These are phyloP conservation scores for Lotmaria passim DNA, from an alignment of 208 protist species.

Conservation along the genomic window DNA sequence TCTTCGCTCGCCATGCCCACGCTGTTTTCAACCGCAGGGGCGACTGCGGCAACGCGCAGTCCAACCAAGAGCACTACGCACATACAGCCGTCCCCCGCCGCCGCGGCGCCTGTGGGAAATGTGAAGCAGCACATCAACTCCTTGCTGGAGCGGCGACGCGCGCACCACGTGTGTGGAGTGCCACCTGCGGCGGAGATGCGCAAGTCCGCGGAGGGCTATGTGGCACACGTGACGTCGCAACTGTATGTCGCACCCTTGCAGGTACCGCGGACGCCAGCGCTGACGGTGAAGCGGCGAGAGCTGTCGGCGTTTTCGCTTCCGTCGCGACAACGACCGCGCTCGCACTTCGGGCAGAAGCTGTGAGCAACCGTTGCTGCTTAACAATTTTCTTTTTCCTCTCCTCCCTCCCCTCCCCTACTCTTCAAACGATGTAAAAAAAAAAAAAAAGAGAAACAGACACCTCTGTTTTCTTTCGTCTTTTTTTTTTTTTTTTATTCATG, in stretches of 20 bases:
- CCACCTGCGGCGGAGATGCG: constrained; percentile 7
- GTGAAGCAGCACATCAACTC: constrained; percentile 18
- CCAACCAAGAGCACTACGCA: not conserved
- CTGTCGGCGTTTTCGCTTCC: not conserved
- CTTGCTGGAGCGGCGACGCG: constrained; percentile 12
- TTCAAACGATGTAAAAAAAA: constrained; percentile 14
- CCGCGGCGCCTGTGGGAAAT: not conserved
- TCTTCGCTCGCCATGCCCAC: constrained; percentile 8
- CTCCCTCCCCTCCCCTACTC: too few relatives aligned
- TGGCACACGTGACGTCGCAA: constrained; percentile 45
- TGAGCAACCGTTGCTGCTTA: not conserved
- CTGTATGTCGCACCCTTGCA: constrained; percentile 32
- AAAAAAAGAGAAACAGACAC: constrained; percentile 14
- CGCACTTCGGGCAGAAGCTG: not conserved
- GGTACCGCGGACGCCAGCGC: constrained; percentile 13
- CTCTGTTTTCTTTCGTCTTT: constrained; percentile 5
- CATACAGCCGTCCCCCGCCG: not conserved
- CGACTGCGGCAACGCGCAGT: not conserved
- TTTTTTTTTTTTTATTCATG: not conserved
- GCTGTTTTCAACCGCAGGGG: not conserved
- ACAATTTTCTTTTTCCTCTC: not conserved
- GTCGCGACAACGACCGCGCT: not conserved
- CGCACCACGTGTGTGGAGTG: constrained; percentile 10
- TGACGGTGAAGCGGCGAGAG: not conserved
- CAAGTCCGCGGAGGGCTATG: constrained; percentile 22